Evolutionary conservation across 768 basidiomycete genomes (phyloP), one percentile per base, ranked within the genome.

Genomic region (Gymnopilus junonius): DNA sequence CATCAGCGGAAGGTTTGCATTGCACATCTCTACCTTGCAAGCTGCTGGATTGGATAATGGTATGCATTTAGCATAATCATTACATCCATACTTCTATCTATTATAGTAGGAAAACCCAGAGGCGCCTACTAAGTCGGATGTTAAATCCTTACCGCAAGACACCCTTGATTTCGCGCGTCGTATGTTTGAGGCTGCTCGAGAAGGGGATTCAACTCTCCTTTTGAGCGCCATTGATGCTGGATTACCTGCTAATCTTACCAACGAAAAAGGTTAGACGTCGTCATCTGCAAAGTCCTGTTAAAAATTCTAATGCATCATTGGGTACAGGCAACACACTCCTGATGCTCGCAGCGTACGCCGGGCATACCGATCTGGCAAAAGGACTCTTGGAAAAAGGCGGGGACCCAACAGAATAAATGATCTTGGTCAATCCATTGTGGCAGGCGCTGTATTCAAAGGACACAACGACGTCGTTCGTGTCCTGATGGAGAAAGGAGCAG

Each of bases 381-480:
- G 81, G 80, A 14, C 81, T 94, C 27, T 73, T 92, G 50, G 67
- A 75, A 6, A 80, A 82, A 34, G 83, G 84, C 2, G 90, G 85
- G 39, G 89, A 93, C 72, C 85, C 87, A 88, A 92, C 68, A 78
- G 85, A 11, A 69, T 86, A 55, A 94, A 94, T 72, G 90, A 93
- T 67, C 80, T 83, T 2, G 85, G 85, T 0, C 92, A 93, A 67
- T 87, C 89, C 8, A 86, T 91, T 23, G 76, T 94, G 21, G 88
- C 92, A 7, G 92, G 92, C 2, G 91, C 88, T 0, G 85, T 93
- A 0, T 94, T 92, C 78, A 93, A 93, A 73, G 84, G 79, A 0
- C 80, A 90, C 69, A 83, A 85, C 59, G 87, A 85, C 7, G 79
- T 92, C 48, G 88, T 90, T 1, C 79, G 78, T n/a, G 75, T 78